phyloP scores from a whole-genome alignment of 352 stramenopile genomes.

The Pythium rhizo-oryzae region DNA sequence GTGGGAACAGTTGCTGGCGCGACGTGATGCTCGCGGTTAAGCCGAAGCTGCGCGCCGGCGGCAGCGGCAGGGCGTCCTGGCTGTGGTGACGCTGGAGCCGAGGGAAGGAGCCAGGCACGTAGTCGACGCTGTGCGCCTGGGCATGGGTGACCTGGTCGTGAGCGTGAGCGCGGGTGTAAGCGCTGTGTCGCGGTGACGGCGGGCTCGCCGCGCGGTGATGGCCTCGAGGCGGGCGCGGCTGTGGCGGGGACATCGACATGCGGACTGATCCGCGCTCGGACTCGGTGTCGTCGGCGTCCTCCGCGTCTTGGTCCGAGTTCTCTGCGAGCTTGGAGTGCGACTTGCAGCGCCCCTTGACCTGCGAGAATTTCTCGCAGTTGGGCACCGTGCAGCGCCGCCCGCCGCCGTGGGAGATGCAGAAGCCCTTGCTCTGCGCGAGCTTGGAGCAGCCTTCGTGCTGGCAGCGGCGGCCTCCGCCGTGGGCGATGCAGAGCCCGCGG shows the following conservation, averaged over 20 bases:
- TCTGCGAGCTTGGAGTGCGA: slow-evolving; percentile 76
- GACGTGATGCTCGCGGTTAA: slow-evolving; percentile 13
- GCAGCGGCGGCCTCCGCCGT: slow-evolving; percentile 76
- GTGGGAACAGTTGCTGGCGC: slow-evolving; percentile 12
- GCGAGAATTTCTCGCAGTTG: slow-evolving; percentile 88
- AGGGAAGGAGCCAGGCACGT: slow-evolving; percentile 46
- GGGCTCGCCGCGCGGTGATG: slow-evolving; percentile 1
- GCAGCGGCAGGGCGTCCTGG: slow-evolving; percentile 18
- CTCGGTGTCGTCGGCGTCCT: slow-evolving; percentile 29
- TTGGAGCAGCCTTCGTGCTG: slow-evolving; percentile 75
- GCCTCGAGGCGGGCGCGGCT: slow-evolving; percentile 20
- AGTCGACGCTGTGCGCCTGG: slow-evolving; percentile 61
- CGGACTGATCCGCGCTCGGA: slow-evolving; percentile 13
- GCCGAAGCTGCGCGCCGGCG: slow-evolving; percentile 24
- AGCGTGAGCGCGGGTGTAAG: slow-evolving; percentile 15
- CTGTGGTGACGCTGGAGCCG: slow-evolving; percentile 9
- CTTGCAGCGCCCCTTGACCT: slow-evolving; percentile 87
- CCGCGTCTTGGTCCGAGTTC: slow-evolving; percentile 24
- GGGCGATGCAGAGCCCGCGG: slow-evolving; percentile 75
- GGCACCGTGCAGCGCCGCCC: slow-evolving; percentile 70
- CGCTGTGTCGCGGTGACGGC: slow-evolving; percentile 37
- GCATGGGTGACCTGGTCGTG: not conserved
- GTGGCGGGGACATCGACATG: slow-evolving; percentile 24
- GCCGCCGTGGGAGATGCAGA: slow-evolving; percentile 83
- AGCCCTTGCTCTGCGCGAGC: slow-evolving; percentile 77